phyloP scores from a whole-genome alignment of 2,329 filamentous ascomycete species.

The Dactylellina sp. region DNA sequence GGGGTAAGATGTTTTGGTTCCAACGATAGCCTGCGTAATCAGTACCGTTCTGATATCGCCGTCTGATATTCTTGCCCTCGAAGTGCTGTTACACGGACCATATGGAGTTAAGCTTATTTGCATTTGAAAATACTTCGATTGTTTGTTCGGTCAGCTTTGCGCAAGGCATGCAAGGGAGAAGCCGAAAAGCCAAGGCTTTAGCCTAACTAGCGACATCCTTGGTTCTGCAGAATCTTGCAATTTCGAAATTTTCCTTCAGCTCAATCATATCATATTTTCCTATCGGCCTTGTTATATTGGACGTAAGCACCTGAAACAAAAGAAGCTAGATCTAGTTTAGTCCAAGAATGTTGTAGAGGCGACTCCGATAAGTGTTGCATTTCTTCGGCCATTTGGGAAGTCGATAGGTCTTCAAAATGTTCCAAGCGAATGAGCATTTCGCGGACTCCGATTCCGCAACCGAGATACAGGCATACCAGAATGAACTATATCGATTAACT shows the following conservation, averaged over 20 bases:
- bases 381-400: slow-evolving; percentile 12
- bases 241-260: slow-evolving; percentile 30
- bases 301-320: slow-evolving; percentile 30
- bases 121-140: slow-evolving; percentile 6
- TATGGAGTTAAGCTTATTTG: slow-evolving; percentile 53
- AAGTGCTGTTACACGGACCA: slow-evolving; percentile 29
- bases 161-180: slow-evolving; percentile 32
- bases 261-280: slow-evolving; percentile 35
- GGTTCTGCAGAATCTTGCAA: slow-evolving; percentile 31
- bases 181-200: slow-evolving; percentile 43
- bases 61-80: slow-evolving; percentile 28
- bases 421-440: slow-evolving; percentile 42
- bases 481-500: slow-evolving; percentile 42
- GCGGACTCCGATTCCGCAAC: slow-evolving; percentile 41
- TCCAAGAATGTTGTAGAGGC: slow-evolving; percentile 13
- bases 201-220: slow-evolving; percentile 42
- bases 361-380: slow-evolving; percentile 27
- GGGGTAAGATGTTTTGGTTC: slow-evolving; percentile 52
- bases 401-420: slow-evolving; percentile 21
- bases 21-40: slow-evolving; percentile 23
- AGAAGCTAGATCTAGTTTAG: slow-evolving; percentile 18
- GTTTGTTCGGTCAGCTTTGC: slow-evolving; percentile 29
- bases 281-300: slow-evolving; percentile 22
- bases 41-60: slow-evolving; percentile 26
- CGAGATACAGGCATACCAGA: slow-evolving; percentile 38